These are phyloP conservation scores for Dothistroma pini DNA, from an alignment of 2,329 filamentous ascomycete genomes.

Conservation along the genomic window DNA sequence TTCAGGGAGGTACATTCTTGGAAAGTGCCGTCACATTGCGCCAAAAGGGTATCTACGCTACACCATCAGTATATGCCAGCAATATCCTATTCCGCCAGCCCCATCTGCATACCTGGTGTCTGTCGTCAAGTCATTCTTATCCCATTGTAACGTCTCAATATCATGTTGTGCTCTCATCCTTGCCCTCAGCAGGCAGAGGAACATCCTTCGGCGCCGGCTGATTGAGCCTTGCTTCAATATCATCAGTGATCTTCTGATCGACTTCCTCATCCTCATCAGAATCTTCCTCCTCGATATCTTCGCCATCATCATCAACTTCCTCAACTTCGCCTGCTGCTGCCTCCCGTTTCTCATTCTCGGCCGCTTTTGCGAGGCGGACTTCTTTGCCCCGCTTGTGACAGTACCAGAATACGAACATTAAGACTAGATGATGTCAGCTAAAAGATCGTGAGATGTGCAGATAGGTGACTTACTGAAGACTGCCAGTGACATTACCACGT, in stretches of 20 bases:
- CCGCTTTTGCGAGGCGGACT: constrained; percentile 58
- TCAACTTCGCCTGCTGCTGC: constrained; percentile 13
- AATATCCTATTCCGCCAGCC: background rate
- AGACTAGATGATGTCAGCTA: constrained; percentile 52
- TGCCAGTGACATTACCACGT: constrained; percentile 84
- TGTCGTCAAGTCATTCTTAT: background rate
- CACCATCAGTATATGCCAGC: background rate
- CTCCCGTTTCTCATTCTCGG: constrained; percentile 11
- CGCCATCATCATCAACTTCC: constrained; percentile 22
- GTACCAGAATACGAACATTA: constrained; percentile 96
- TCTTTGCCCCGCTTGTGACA: constrained; percentile 94
- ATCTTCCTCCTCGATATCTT: constrained; percentile 21
- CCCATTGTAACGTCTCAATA: background rate
- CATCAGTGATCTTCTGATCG: background rate
- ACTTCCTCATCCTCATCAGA: constrained; percentile 14
- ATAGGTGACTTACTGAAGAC: constrained; percentile 66
- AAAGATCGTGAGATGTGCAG: background rate
- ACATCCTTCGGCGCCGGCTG: constrained; percentile 27
- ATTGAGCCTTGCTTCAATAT: constrained; percentile 16
- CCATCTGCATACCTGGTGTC: background rate
- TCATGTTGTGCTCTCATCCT: constrained; percentile 2
- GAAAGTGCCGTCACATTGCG: background rate
- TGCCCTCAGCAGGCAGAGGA: constrained; percentile 16
- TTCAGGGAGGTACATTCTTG: background rate
- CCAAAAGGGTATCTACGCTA: constrained; percentile 2